Evolutionary conservation across 805 yeast genomes (phyloP).

Genomic region (Pichia ethanolica): DNA sequence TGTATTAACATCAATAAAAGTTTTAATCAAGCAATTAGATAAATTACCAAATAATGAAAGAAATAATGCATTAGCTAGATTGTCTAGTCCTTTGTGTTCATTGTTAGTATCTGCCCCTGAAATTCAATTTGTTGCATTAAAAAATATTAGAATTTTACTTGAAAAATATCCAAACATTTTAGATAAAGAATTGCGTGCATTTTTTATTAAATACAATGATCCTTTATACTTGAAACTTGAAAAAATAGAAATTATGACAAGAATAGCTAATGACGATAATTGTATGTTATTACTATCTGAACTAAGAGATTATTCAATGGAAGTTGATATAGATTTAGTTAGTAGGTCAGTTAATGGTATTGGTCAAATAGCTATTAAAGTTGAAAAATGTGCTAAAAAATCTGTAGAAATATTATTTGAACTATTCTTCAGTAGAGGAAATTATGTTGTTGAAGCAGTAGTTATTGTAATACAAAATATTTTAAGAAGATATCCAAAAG

Average conservation of each 20-base stretch:
- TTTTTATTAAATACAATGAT: conserved; percentile 82
- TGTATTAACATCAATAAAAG: conserved; percentile 77
- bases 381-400: conserved; percentile 44
- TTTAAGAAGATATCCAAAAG: conserved; percentile 56
- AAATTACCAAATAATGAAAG: conserved; percentile 31
- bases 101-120: conserved; percentile 85
- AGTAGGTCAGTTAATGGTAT: conserved; percentile 57
- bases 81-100: conserved; percentile 82
- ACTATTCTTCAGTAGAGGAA: conserved; percentile 54
- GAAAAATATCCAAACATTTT: conserved; percentile 82
- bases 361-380: conserved; percentile 64
- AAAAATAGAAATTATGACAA: conserved; percentile 65
- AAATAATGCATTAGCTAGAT: conserved; percentile 52
- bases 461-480: conserved; percentile 57
- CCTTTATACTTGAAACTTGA: conserved; percentile 73
- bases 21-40: conserved; percentile 62
- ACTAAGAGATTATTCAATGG: conserved; percentile 75
- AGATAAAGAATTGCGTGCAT: conserved; percentile 75
- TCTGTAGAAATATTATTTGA: conserved; percentile 55
- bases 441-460: conserved; percentile 54
- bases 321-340: conserved; percentile 75
- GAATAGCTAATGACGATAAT: conserved; percentile 57
- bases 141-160: conserved; percentile 81
- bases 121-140: conserved; percentile 87
- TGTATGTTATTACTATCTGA: conserved; percentile 56